Percentiles rank a stretch among this genome's conserved stretches.
Evolutionary conservation across 345 rosid genomes (phyloP).

Genomic region (Mallotus nudiflorus): DNA sequence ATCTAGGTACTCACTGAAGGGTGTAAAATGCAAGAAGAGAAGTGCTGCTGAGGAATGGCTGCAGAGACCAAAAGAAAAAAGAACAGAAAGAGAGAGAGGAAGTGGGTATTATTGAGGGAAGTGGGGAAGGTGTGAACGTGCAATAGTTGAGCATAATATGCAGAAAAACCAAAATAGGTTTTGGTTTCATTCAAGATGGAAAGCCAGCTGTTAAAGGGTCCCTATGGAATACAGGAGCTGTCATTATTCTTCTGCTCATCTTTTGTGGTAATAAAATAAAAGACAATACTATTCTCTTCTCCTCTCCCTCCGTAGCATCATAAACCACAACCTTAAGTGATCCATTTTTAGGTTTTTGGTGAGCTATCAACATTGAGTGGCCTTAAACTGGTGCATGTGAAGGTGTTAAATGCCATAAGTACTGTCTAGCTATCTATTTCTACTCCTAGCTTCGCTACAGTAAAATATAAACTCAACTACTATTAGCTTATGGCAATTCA

Average conservation of each 20-base stretch:
- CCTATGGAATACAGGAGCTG: not conserved
- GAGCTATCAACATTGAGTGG: not conserved
- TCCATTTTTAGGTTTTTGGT: not conserved
- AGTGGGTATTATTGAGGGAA: slow-evolving; percentile 34
- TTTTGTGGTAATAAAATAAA: slow-evolving; percentile 6
- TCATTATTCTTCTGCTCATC: slow-evolving; percentile 1
- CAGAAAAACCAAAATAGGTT: slow-evolving; percentile 38
- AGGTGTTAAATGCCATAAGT: not conserved
- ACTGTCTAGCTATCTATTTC: not conserved
- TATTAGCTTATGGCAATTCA: no score
- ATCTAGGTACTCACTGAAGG: no score
- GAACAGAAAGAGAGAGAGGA: not conserved
- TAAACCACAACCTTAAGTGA: no score
- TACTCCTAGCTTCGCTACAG: no score
- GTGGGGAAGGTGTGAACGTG: slow-evolving; percentile 22
- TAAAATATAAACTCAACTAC: no score
- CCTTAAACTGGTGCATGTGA: not conserved
- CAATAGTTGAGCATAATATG: slow-evolving; percentile 29
- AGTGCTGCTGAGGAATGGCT: no score
- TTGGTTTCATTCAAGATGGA: slow-evolving; percentile 23
- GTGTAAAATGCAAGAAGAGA: no score
- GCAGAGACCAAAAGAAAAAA: no score
- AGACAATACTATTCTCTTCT: not conserved
- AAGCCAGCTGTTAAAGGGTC: slow-evolving; percentile 47
- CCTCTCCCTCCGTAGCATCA: not conserved